These are phyloP conservation scores for Limnanthes douglasii DNA, from an alignment of 345 rosid species.

Conservation along the genomic window DNA sequence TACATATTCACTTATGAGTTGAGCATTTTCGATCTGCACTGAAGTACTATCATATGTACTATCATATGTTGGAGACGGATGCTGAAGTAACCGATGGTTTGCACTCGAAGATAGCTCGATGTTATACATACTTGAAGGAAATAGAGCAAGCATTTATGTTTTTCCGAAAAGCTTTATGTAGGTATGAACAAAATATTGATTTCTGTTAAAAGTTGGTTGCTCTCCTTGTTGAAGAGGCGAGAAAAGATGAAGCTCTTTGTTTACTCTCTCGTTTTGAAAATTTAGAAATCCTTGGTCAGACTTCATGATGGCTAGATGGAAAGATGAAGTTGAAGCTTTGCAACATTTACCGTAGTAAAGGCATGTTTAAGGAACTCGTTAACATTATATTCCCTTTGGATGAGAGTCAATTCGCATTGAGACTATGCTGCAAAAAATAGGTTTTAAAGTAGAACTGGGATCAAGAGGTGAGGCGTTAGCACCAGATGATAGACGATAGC, in stretches of 20 bases:
- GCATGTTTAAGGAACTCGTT: conserved; percentile 62
- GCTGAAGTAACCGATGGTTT: conserved; percentile 20
- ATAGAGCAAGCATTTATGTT: conserved; percentile 44
- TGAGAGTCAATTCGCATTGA: conserved; percentile 22
- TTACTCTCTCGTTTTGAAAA: conserved; percentile 60
- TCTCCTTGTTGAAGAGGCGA: conserved; percentile 60
- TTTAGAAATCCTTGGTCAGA: conserved; percentile 25
- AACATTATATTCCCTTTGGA: conserved; percentile 53
- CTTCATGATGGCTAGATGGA: conserved; percentile 64
- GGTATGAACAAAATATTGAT: conserved; percentile 36
- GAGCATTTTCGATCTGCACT: conserved; percentile 45
- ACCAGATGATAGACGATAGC: no score
- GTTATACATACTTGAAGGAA: conserved; percentile 42
- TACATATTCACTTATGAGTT: conserved; percentile 52
- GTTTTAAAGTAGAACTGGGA: no score
- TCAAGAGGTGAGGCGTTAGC: no score
- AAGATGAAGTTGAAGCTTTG: conserved; percentile 69
- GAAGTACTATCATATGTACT: conserved; percentile 78
- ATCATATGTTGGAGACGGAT: conserved; percentile 35
- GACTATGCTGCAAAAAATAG: conserved; percentile 49
- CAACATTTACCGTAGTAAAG: conserved; percentile 60
- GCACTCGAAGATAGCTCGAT: conserved; percentile 53
- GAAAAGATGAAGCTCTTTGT: conserved; percentile 70
- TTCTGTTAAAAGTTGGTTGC: conserved; percentile 66
- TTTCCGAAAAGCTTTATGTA: conserved; percentile 57